phyloP scores from a whole-genome alignment of 495 filamentous ascomycete species.

The Lentithecium fluviatile region DNA sequence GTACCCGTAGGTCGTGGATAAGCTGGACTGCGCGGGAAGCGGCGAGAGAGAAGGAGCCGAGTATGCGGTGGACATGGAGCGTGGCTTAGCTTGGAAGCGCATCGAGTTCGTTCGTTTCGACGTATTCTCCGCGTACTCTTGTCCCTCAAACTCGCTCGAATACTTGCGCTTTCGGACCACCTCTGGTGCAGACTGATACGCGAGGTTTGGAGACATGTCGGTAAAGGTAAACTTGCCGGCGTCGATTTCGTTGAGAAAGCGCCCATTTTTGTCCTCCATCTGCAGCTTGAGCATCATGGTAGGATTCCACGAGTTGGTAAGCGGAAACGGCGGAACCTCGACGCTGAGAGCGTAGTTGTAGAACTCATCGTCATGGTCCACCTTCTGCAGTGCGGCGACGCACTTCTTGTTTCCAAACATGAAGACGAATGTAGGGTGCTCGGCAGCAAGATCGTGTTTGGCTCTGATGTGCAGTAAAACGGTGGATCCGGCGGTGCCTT shows the following conservation, averaged over 20 bases:
- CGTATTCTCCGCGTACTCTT: constrained; percentile 43
- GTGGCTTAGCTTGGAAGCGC: constrained; percentile 47
- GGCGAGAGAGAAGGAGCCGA: constrained; percentile 29
- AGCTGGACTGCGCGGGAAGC: constrained; percentile 31
- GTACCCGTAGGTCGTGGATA: constrained; percentile 33
- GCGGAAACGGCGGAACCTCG: constrained; percentile 67
- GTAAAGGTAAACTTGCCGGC: constrained; percentile 78
- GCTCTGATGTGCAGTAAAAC: constrained; percentile 71
- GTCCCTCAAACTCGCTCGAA: constrained; percentile 51
- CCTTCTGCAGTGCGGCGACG: constrained; percentile 60
- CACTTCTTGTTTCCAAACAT: constrained; percentile 73
- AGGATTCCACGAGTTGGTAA: constrained; percentile 63
- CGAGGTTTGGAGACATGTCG: constrained; percentile 41
- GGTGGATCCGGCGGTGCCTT: constrained; percentile 66
- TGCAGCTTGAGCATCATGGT: constrained; percentile 71
- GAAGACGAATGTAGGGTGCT: constrained; percentile 60
- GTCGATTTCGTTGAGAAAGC: constrained; percentile 60
- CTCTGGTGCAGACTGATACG: constrained; percentile 36
- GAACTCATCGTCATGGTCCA: constrained; percentile 56
- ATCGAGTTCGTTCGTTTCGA: constrained; percentile 51
- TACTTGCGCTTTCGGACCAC: constrained; percentile 56
- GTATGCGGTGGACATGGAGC: constrained; percentile 43
- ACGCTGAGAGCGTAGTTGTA: constrained; percentile 72
- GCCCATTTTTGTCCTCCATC: constrained; percentile 66
- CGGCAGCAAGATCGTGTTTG: constrained; percentile 63